Percentiles rank a stretch among this genome's conserved stretches.
These are phyloP conservation scores for Microbotryomycetes sp. DNA, from an alignment of 1,284 basidiomycete genomes.

Conservation along the genomic window DNA sequence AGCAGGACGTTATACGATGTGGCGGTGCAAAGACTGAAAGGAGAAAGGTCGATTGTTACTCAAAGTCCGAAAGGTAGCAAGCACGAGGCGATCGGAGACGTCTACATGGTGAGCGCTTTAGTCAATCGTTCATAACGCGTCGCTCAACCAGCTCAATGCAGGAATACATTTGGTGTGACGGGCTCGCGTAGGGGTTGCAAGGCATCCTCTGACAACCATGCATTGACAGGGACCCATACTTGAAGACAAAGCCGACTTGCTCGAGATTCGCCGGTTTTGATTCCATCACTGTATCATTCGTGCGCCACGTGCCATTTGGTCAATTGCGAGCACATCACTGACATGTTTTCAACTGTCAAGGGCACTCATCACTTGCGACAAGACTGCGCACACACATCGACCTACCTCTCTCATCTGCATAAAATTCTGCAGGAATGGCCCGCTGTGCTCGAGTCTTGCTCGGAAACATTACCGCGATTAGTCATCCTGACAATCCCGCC, in stretches of 20 bases:
- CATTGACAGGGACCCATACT: constrained; percentile 4
- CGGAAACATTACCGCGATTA: background rate
- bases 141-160: background rate
- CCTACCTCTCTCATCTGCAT: background rate
- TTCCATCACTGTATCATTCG: constrained; percentile 3
- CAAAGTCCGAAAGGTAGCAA: background rate
- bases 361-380: constrained; percentile 3
- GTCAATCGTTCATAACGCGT: too few species aligned
- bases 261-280: constrained; percentile 5
- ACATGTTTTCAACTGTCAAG: background rate
- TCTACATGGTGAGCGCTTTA: constrained; percentile 1
- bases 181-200: too few species aligned
- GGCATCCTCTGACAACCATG: too few species aligned
- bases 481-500: constrained; percentile 9
- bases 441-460: background rate
- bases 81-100: background rate
- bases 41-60: background rate
- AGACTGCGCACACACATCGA: background rate
- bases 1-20: background rate
- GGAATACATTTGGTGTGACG: constrained; percentile 1
- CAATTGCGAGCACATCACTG: too few species aligned
- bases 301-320: too few species aligned
- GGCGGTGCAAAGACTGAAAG: background rate
- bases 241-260: background rate
- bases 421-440: background rate